These are phyloP conservation scores for Pseudogymnoascus sp. DNA, from an alignment of 2,329 filamentous ascomycete genomes.

Conservation along the genomic window DNA sequence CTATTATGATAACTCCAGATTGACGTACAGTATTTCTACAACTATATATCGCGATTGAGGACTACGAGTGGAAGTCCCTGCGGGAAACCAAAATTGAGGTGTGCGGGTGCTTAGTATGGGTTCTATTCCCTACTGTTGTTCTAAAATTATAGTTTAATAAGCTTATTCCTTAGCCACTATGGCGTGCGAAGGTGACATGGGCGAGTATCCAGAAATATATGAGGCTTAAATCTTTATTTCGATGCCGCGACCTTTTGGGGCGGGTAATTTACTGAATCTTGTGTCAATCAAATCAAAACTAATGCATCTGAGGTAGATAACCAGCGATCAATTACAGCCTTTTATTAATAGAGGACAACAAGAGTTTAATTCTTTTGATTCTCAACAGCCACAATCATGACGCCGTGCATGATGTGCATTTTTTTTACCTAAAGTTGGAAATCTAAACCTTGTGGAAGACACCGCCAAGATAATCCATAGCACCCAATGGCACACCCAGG, in stretches of 20 bases:
- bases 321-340: background rate
- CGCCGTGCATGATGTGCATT: background rate
- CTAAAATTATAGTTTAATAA: background rate
- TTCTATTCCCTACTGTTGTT: background rate
- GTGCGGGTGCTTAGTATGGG: background rate
- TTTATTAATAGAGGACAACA: background rate
- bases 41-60: background rate
- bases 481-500: slow-evolving; percentile 41
- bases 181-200: background rate
- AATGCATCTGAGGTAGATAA: background rate
- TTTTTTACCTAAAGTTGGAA: background rate
- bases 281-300: background rate
- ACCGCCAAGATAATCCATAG: slow-evolving; percentile 35
- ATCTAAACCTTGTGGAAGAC: slow-evolving; percentile 7
- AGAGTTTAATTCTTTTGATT: background rate
- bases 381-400: background rate
- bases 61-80: background rate
- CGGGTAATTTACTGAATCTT: background rate
- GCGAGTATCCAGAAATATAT: background rate
- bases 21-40: background rate
- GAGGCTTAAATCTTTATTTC: background rate
- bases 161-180: background rate
- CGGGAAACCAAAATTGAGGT: background rate
- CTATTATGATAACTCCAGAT: background rate
- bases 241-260: background rate